Conservation (phyloP, 768 basidiomycete genomes). For the Lepiota subincarnata region DNA sequence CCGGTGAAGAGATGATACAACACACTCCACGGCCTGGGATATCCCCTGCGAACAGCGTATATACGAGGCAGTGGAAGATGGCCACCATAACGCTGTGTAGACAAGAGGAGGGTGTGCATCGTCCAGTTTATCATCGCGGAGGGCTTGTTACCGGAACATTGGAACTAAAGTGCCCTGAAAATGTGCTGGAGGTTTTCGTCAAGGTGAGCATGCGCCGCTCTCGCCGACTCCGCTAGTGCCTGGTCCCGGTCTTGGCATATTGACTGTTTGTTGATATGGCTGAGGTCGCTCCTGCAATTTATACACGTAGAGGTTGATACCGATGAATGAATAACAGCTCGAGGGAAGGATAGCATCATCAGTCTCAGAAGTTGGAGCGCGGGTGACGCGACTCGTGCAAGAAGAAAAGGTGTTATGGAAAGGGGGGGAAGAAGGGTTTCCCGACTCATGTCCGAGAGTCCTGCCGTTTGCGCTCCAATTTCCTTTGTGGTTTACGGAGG, state of each 20-base stretch:
- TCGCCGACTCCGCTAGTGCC: too few relatives aligned
- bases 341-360: conserved; percentile 32
- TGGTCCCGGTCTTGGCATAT: not conserved
- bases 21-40: conserved; percentile 31
- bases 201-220: conserved; percentile 27
- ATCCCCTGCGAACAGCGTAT: conserved; percentile 19
- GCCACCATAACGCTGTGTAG: conserved; percentile 34
- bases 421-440: conserved; percentile 13
- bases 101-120: conserved; percentile 26
- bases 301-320: not conserved
- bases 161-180: conserved; percentile 24
- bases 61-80: conserved; percentile 29
- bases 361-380: conserved; percentile 30
- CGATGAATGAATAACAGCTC: conserved; percentile 20
- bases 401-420: conserved; percentile 29
- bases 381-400: conserved; percentile 24
- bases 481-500: conserved; percentile 27
- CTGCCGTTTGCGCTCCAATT: conserved; percentile 34
- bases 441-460: conserved; percentile 30
- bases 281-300: not conserved
- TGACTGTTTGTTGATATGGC: not conserved
- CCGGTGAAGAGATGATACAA: conserved; percentile 33
- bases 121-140: conserved; percentile 34
- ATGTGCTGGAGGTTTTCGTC: conserved; percentile 28
- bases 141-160: conserved; percentile 33